phyloP scores from a whole-genome alignment of 2,329 filamentous ascomycete species.

The Fusarium lyarnte region DNA sequence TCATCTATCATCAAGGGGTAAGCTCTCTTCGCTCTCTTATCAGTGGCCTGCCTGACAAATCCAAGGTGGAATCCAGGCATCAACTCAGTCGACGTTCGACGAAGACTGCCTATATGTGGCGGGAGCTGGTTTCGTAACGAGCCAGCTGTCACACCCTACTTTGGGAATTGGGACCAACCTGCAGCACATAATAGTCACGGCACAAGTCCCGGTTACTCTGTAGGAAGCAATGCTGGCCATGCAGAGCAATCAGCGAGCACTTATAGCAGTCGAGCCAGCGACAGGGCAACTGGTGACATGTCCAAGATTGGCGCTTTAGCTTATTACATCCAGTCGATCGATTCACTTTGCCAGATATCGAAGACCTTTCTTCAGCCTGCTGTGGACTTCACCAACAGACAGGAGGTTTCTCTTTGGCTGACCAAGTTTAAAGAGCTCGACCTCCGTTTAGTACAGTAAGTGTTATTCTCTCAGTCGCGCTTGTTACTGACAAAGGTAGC shows the following conservation, averaged over 20 bases:
- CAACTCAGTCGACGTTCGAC: neutral
- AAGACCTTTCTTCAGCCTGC: neutral
- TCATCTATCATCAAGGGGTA: neutral
- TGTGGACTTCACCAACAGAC: neutral
- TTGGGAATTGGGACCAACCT: neutral
- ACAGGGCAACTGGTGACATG: neutral
- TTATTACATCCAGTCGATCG: neutral
- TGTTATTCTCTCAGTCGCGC: accelerated
- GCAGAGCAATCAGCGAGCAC: neutral
- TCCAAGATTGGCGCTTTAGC: neutral
- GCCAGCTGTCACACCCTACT: neutral
- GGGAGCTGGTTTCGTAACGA: neutral
- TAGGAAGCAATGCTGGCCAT: neutral
- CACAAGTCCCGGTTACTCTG: neutral
- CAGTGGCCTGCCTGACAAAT: neutral
- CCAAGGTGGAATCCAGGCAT: neutral
- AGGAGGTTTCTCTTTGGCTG: neutral
- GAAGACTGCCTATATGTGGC: neutral
- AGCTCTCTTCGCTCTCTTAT: accelerated
- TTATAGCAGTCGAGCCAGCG: neutral
- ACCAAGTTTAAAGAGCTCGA: neutral
- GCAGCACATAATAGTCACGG: too few relatives aligned
- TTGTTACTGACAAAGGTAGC: neutral
- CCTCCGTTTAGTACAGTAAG: neutral
- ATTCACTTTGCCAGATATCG: neutral